phyloP scores from a whole-genome alignment of 2,329 filamentous ascomycete species.

The Bipolaris sorokiniana region DNA sequence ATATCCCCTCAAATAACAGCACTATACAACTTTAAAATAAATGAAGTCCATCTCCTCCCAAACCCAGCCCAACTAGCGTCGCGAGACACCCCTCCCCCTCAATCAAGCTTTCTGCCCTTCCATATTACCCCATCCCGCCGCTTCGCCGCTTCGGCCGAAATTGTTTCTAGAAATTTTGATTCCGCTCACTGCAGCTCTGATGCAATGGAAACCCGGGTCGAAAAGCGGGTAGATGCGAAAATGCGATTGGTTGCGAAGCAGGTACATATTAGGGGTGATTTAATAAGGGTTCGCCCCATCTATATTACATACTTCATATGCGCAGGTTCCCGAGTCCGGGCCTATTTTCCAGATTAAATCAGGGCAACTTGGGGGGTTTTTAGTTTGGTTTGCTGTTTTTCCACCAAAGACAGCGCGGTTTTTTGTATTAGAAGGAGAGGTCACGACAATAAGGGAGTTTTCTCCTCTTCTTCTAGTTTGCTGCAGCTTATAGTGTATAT shows the following conservation, averaged over 20 bases:
- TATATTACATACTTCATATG: slow-evolving; percentile 27
- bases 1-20: too few species aligned
- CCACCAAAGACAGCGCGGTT: slow-evolving; percentile 6
- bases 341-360: slow-evolving; percentile 37
- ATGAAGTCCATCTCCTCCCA: too few species aligned
- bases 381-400: not conserved
- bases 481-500: not conserved
- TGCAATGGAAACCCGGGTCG: too few species aligned
- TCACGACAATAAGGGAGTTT: not conserved
- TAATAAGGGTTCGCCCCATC: slow-evolving; percentile 7
- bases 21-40: too few species aligned
- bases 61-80: too few species aligned
- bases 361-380: not conserved
- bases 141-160: too few species aligned
- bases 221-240: not conserved
- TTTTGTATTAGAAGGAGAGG: not conserved
- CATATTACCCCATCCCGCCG: too few species aligned
- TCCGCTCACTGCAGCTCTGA: too few species aligned
- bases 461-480: not conserved
- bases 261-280: too few species aligned
- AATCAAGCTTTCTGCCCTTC: too few species aligned
- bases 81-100: too few species aligned
- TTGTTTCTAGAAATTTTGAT: too few species aligned
- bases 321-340: slow-evolving; percentile 35
- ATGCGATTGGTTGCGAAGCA: slow-evolving; percentile 8